Conservation (phyloP, 495 filamentous ascomycete genomes). For the Penicillium egyptiacum region DNA sequence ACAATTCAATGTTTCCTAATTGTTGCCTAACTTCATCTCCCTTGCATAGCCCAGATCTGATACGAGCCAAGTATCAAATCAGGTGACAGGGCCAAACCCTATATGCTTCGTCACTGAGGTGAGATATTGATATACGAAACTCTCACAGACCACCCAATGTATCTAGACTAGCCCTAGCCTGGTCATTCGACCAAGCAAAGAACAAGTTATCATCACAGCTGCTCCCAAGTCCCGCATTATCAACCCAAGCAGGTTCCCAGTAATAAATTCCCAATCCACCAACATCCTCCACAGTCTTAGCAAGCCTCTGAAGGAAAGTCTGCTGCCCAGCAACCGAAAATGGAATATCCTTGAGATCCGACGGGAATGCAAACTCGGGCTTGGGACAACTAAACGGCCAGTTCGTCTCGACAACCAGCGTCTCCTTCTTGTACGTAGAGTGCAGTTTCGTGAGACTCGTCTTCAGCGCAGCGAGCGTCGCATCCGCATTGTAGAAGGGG, state of each 20-base stretch:
- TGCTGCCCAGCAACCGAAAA: slow-evolving; percentile 61
- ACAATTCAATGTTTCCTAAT: background rate
- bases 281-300: slow-evolving; percentile 50
- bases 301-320: slow-evolving; percentile 56
- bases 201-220: slow-evolving; percentile 52
- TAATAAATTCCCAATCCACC: slow-evolving; percentile 61
- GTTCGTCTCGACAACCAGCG: slow-evolving; percentile 65
- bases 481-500: slow-evolving; percentile 60
- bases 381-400: slow-evolving; percentile 63
- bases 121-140: background rate
- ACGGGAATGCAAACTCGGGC: slow-evolving; percentile 56
- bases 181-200: slow-evolving; percentile 35
- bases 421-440: slow-evolving; percentile 56
- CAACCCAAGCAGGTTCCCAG: slow-evolving; percentile 71
- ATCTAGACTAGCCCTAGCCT: slow-evolving; percentile 33
- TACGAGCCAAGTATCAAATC: background rate
- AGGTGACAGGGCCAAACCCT: background rate
- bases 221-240: slow-evolving; percentile 60
- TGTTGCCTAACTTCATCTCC: background rate
- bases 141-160: slow-evolving; percentile 33
- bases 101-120: background rate
- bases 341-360: slow-evolving; percentile 56
- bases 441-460: slow-evolving; percentile 58
- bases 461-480: slow-evolving; percentile 56
- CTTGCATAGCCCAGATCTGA: too few relatives aligned